Evolutionary conservation across 2,329 filamentous ascomycete genomes (phyloP).

Genomic region (Stagonosporopsis cucurbitacearum): DNA sequence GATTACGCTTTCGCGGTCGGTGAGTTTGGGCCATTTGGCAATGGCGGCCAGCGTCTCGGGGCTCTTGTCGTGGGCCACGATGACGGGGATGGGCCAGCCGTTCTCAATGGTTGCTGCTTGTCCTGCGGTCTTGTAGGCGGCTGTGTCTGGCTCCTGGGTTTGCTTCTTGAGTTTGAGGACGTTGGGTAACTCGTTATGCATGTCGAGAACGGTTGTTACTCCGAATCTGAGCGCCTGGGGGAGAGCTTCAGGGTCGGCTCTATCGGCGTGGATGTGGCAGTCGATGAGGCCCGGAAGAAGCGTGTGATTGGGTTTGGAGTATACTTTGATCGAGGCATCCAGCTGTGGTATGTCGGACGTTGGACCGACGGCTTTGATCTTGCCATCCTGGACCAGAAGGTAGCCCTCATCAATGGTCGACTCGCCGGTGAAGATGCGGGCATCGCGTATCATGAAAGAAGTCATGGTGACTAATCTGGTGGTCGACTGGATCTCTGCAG

Average conservation of each 20-base stretch:
- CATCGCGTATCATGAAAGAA: slow-evolving; percentile 51
- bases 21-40: slow-evolving; percentile 57
- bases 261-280: slow-evolving; percentile 57
- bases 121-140: slow-evolving; percentile 58
- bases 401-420: slow-evolving; percentile 50
- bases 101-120: slow-evolving; percentile 59
- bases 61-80: slow-evolving; percentile 49
- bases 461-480: slow-evolving; percentile 24
- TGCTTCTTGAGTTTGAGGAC: slow-evolving; percentile 40
- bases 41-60: slow-evolving; percentile 49
- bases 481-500: no score
- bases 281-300: slow-evolving; percentile 60
- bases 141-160: slow-evolving; percentile 43
- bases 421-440: slow-evolving; percentile 58
- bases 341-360: slow-evolving; percentile 22
- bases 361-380: slow-evolving; percentile 46
- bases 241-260: slow-evolving; percentile 49
- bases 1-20: slow-evolving; percentile 50
- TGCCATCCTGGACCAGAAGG: slow-evolving; percentile 52
- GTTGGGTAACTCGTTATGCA: slow-evolving; percentile 51
- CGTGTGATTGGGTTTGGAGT: slow-evolving; percentile 56
- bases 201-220: slow-evolving; percentile 60
- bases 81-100: slow-evolving; percentile 59
- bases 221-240: slow-evolving; percentile 58
- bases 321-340: slow-evolving; percentile 26